Evolutionary conservation across 1,284 basidiomycete species (phyloP).

Genomic region (Sphaerobolus stellatus): DNA sequence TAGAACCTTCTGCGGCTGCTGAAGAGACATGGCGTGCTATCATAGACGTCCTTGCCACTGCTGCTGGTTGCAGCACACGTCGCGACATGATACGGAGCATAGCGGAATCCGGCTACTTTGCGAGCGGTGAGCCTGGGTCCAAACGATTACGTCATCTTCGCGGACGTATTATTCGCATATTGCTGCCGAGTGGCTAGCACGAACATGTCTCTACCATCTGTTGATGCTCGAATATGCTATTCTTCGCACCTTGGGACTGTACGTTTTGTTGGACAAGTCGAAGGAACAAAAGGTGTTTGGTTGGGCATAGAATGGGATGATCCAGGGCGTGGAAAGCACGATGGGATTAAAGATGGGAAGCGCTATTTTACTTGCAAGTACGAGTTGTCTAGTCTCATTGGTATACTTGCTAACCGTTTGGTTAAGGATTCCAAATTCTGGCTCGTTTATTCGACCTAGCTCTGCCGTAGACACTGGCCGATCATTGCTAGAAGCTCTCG

Average conservation of each 20-base stretch:
- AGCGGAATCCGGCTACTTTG: neutral
- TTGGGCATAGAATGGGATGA: conserved; percentile 97
- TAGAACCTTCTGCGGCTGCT: neutral
- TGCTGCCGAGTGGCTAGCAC: neutral
- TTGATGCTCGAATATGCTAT: conserved; percentile 53
- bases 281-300: conserved; percentile 72
- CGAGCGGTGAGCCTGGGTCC: neutral
- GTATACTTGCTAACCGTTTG: conserved; percentile 9
- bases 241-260: conserved; percentile 60
- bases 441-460: conserved; percentile 73
- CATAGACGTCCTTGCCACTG: conserved; percentile 6
- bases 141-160: too few relatives aligned
- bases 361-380: conserved; percentile 81
- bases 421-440: conserved; percentile 53
- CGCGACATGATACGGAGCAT: conserved; percentile 11
- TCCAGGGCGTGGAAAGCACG: conserved; percentile 79
- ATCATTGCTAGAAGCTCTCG: conserved; percentile 75
- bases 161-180: neutral
- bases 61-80: neutral
- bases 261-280: conserved; percentile 67
- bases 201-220: conserved; percentile 24
- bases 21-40: conserved; percentile 8
- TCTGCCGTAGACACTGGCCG: conserved; percentile 54
- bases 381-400: neutral
- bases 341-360: conserved; percentile 75